Evolutionary conservation across 108 stramenopile genomes (phyloP).

Genomic region (Nannochloropsis gaditana): DNA sequence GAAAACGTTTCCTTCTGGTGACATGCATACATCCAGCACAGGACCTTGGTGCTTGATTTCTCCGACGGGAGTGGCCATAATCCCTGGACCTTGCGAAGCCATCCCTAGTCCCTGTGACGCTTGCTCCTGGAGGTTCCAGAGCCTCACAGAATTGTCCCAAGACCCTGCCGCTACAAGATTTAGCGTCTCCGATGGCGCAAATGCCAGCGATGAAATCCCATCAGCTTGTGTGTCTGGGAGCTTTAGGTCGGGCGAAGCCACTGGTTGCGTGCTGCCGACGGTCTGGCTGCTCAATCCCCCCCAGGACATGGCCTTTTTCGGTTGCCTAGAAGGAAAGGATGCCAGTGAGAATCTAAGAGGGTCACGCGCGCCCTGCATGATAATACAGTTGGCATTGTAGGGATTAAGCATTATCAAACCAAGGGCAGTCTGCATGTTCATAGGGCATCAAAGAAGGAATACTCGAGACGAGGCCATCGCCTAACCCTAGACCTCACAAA

Average conservation of each 20-base stretch:
- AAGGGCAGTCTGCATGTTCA: no score
- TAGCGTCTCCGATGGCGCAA: neutral
- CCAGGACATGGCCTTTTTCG: neutral
- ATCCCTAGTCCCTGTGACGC: neutral
- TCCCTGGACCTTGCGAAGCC: neutral
- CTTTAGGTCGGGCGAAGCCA: neutral
- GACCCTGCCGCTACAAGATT: neutral
- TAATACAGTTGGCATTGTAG: no score
- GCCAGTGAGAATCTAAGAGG: no score
- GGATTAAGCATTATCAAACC: no score
- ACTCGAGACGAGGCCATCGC: no score
- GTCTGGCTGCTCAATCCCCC: neutral
- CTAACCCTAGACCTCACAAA: no score
- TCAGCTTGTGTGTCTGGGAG: conserved; percentile 7
- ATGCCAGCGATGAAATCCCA: conserved; percentile 4
- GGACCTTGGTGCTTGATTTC: neutral
- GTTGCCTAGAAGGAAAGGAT: no score
- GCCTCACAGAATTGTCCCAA: neutral
- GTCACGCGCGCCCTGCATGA: no score
- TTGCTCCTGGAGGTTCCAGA: conserved; percentile 17
- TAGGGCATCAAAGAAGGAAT: no score
- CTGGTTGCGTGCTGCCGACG: neutral
- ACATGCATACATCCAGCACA: neutral
- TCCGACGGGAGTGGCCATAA: neutral
- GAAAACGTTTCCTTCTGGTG: conserved; percentile 12